Conservation (phyloP, 2,329 filamentous ascomycete species). For the Talaromyces rugulosus region DNA sequence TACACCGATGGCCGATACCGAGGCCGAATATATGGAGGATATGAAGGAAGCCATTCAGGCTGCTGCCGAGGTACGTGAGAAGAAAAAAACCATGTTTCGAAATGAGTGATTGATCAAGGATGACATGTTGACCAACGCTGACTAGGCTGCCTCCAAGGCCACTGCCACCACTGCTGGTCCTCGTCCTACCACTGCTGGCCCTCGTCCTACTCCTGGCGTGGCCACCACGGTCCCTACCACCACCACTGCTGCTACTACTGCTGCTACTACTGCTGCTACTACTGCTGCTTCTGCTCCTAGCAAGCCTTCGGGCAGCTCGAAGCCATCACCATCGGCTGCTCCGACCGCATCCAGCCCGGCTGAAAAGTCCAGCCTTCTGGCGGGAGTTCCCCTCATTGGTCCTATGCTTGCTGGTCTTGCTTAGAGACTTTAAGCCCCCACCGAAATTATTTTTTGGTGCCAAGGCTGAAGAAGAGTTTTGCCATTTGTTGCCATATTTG, state of each 20-base stretch:
- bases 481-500: neutral
- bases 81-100: neutral
- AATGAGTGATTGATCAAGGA: neutral
- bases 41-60: conserved; percentile 7
- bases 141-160: conserved; percentile 11
- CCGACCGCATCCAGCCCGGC: conserved; percentile 3
- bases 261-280: neutral
- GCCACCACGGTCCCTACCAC: neutral
- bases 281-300: neutral
- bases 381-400: conserved; percentile 5
- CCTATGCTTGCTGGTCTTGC: conserved; percentile 1
- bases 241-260: neutral
- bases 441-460: neutral
- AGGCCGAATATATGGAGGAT: conserved; percentile 4
- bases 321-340: neutral
- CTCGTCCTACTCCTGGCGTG: conserved; percentile 9
- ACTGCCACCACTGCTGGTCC: conserved; percentile 8
- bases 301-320: neutral
- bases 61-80: conserved; percentile 3
- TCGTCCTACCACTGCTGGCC: conserved; percentile 7
- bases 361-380: conserved; percentile 4
- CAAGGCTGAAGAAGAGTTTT: neutral
- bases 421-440: neutral
- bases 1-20: neutral
- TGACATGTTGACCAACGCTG: conserved; percentile 4